Evolutionary conservation across 345 rosid species (phyloP).

Genomic region (Salix udensis): DNA sequence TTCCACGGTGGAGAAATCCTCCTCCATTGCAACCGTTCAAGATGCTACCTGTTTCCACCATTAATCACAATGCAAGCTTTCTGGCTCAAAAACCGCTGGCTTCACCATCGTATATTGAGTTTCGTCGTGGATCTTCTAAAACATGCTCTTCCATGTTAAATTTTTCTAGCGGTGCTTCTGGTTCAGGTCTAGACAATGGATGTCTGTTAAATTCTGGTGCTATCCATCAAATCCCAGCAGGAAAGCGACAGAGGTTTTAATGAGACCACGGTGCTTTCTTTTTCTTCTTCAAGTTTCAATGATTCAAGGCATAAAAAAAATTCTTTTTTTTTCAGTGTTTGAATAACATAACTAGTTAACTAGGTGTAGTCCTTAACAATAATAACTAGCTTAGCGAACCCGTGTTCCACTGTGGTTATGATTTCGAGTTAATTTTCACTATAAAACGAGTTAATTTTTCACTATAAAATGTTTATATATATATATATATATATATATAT

Average conservation of each 20-base stretch:
- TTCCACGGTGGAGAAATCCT: constrained; percentile 94
- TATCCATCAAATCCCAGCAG: constrained; percentile 28
- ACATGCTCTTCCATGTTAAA: constrained; percentile 52
- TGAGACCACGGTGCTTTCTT: constrained; percentile 20
- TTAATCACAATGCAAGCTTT: constrained; percentile 8
- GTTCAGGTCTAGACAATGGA: constrained; percentile 24
- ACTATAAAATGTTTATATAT: too few relatives aligned
- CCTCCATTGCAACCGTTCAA: constrained; percentile 69
- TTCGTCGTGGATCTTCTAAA: constrained; percentile 27
- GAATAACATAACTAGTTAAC: constrained; percentile 11
- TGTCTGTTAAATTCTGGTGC: constrained; percentile 22
- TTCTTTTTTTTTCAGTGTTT: not conserved
- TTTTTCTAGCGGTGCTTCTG: constrained; percentile 34
- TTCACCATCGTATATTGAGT: constrained; percentile 16
- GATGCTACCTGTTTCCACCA: constrained; percentile 49
- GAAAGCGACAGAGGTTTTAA: constrained; percentile 61
- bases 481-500: too few relatives aligned
- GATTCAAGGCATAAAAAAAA: constrained; percentile 20
- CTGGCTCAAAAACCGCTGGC: constrained; percentile 14
- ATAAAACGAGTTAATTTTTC: too few relatives aligned
- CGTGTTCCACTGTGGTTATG: too few relatives aligned
- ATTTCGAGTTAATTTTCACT: too few relatives aligned
- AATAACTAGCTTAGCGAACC: too few relatives aligned
- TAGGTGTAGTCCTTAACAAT: not conserved
- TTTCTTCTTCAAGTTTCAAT: not conserved